Evolutionary conservation across 2,329 filamentous ascomycete species (phyloP), one percentile per base, ranked within the genome.

Genomic region (Calonectria hongkongensis): DNA sequence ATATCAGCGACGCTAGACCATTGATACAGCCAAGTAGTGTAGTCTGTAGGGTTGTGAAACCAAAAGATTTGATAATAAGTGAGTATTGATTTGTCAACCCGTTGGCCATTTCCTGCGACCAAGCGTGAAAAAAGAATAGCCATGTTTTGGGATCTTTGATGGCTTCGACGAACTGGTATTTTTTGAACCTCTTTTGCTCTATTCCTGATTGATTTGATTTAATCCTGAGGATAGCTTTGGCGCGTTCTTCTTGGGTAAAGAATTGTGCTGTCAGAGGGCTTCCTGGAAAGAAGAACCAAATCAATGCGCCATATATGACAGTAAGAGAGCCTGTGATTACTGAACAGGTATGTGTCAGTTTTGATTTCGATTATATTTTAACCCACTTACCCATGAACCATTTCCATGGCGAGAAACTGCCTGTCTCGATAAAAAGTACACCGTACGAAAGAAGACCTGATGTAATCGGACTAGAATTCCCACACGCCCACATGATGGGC

Each of bases 121-220:
- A 54, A 28, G 50, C 50, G 12, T 54, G 50, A 16, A 60, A n/a
- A 41, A 72, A 72, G n/a, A 64, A 63, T 1, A 72, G 56, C 70
- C 70, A 68, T 2, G 70, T 72, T 18, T 72, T 72, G 1, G 65
- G 70, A 13, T 72, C 70, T 8, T 68, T 68, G 3, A 72, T 68
- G 1, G 70, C 70, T 47, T 72, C 70, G n/a, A 62, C 39, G 25
- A 72, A 72, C 21, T 72, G 70, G 18, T 72, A 68, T 25, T 33
- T 68, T 9, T 72, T 72, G 13, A 72, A 72, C 2, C 45, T 28
- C 13, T 72, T 68, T 3, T 72, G 63, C 4, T 72, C 70, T 18
- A 68, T 60, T 1, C 64, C 65, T 3, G 70, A 51, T 8, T 39
- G 41, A n/a, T 54, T 54, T 12, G 50, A 54, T 54, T 54, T 4